phyloP scores from a whole-genome alignment of 108 stramenopile species.

The Nitzschia sp. region DNA sequence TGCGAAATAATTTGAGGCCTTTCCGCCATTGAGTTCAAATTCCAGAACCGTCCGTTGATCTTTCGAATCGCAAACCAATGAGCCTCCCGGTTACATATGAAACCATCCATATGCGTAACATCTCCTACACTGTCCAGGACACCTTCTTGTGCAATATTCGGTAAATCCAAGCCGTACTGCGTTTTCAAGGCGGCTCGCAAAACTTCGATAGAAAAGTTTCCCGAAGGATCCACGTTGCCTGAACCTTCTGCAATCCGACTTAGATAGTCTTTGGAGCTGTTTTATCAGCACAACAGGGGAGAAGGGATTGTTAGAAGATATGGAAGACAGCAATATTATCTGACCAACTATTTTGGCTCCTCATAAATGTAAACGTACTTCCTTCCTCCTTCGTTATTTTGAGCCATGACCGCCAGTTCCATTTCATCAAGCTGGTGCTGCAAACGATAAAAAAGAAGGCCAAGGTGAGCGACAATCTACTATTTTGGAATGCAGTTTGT shows the following conservation, averaged over 20 bases:
- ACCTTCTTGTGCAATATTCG: slow-evolving; percentile 53
- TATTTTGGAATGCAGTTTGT: too few relatives aligned
- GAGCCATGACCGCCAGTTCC: slow-evolving; percentile 80
- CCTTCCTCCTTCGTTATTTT: slow-evolving; percentile 68
- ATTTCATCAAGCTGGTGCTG: slow-evolving; percentile 74
- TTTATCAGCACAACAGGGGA: not conserved
- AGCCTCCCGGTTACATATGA: slow-evolving; percentile 68
- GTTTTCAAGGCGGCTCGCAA: slow-evolving; percentile 60
- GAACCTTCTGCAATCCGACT: slow-evolving; percentile 67
- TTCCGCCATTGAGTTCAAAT: slow-evolving; percentile 76
- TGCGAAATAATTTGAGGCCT: slow-evolving; percentile 73
- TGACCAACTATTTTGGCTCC: not conserved
- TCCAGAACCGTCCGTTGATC: slow-evolving; percentile 83
- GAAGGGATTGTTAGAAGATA: not conserved
- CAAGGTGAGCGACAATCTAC: too few relatives aligned
- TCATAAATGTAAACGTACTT: too few relatives aligned
- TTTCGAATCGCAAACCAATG: slow-evolving; percentile 93
- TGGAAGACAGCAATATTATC: not conserved
- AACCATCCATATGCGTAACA: slow-evolving; percentile 68
- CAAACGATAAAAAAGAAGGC: not conserved
- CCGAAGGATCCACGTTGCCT: slow-evolving; percentile 75
- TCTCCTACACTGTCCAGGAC: slow-evolving; percentile 31
- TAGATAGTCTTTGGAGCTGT: slow-evolving; percentile 66
- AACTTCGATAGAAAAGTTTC: slow-evolving; percentile 87
- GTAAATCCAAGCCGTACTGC: slow-evolving; percentile 44